Evolutionary conservation across 306 rosid species (phyloP).

Genomic region (Cucurbita argyrosperma): DNA sequence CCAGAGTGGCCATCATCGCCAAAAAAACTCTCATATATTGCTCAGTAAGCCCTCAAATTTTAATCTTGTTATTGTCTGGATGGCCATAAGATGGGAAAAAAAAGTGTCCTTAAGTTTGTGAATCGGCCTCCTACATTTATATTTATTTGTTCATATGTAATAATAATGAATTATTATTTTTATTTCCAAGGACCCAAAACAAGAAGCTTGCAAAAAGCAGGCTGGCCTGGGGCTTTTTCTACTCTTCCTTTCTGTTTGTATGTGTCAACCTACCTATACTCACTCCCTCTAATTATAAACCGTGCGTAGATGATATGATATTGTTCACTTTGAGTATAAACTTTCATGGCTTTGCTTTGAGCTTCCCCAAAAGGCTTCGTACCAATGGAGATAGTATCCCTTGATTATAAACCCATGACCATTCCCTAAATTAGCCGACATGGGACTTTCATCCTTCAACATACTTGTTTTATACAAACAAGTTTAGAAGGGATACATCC

Average conservation of each 20-base stretch:
- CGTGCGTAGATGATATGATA: background rate
- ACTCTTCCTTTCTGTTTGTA: background rate
- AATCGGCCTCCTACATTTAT: slow-evolving; percentile 4
- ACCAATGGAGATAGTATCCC: too few species aligned
- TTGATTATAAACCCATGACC: too few species aligned
- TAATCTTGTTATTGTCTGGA: background rate
- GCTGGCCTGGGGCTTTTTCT: background rate
- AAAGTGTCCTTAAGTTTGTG: slow-evolving; percentile 11
- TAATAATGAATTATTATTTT: slow-evolving; percentile 7
- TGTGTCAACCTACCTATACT: background rate
- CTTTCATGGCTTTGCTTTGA: too few species aligned
- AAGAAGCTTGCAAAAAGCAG: slow-evolving; percentile 8
- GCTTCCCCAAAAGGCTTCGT: too few species aligned
- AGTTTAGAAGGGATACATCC: background rate
- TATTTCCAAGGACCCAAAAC: slow-evolving; percentile 1
- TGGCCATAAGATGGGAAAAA: slow-evolving; percentile 12
- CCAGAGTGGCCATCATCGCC: background rate
- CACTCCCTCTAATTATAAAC: background rate
- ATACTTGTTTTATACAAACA: background rate
- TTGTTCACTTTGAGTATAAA: too few species aligned
- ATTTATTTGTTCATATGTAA: slow-evolving; percentile 10
- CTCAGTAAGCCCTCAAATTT: background rate
- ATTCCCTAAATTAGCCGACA: too few species aligned
- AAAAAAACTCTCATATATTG: background rate
- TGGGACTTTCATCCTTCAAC: too few species aligned